Evolutionary conservation across 2,329 filamentous ascomycete genomes (phyloP).

Genomic region (Xylariaceae sp.): DNA sequence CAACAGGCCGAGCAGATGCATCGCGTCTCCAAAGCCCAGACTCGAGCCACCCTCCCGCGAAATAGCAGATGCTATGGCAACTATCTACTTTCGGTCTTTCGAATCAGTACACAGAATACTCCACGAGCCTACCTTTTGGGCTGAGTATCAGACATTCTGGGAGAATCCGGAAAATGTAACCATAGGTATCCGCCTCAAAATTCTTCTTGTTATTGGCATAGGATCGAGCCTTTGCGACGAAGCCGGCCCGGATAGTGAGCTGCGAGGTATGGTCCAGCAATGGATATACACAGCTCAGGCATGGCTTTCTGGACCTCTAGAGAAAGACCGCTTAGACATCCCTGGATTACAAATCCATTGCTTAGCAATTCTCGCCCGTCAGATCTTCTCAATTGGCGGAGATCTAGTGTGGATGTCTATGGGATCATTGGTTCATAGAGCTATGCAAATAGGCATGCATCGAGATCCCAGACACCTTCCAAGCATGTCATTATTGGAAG

Average conservation of each 20-base stretch:
- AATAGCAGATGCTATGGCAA: conserved; percentile 49
- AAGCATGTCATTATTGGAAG: conserved; percentile 44
- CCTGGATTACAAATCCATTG: conserved; percentile 50
- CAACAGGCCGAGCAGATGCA: conserved; percentile 43
- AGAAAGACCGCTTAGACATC: conserved; percentile 46
- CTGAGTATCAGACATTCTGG: conserved; percentile 58
- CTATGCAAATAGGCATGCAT: conserved; percentile 55
- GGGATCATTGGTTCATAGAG: conserved; percentile 49
- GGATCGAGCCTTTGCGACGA: conserved; percentile 46
- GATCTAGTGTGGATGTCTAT: conserved; percentile 51
- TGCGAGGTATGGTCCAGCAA: conserved; percentile 42
- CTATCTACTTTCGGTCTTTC: conserved; percentile 57
- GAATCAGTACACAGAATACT: conserved; percentile 60
- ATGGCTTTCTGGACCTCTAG: conserved; percentile 50
- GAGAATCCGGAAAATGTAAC: conserved; percentile 38
- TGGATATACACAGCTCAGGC: conserved; percentile 51
- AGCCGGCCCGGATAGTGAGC: conserved; percentile 29
- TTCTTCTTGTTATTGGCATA: conserved; percentile 50
- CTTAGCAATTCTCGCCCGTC: conserved; percentile 47
- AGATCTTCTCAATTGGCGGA: conserved; percentile 50
- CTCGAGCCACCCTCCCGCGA: conserved; percentile 40
- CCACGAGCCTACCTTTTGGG: conserved; percentile 59
- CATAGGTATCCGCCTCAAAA: conserved; percentile 41
- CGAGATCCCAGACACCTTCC: conserved; percentile 50
- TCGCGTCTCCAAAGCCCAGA: conserved; percentile 31